Evolutionary conservation across 441 rosid genomes (phyloP).

Genomic region (Gossypium schwendimanii): DNA sequence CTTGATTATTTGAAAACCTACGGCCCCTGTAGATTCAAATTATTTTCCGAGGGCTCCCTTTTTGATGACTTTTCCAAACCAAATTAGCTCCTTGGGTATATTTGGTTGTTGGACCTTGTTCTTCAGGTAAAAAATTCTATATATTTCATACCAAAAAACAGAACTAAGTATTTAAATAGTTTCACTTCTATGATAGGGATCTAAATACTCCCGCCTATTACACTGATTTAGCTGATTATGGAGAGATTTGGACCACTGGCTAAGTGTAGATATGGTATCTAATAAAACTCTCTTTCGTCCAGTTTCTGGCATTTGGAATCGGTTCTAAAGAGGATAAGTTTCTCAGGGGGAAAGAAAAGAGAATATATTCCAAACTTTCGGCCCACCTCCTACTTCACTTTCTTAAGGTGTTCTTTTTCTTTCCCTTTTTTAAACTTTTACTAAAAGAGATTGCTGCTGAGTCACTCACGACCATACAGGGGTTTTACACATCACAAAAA

Average conservation of each 20-base stretch:
- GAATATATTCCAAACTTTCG: constrained; percentile 2
- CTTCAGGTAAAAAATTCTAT: background rate
- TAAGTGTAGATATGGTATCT: background rate
- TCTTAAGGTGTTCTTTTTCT: background rate
- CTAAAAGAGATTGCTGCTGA: background rate
- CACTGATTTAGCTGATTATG: background rate
- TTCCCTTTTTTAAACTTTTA: background rate
- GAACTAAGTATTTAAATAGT: background rate
- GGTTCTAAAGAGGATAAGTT: background rate
- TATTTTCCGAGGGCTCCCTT: background rate
- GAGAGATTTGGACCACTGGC: background rate
- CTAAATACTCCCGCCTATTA: background rate
- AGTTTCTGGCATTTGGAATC: background rate
- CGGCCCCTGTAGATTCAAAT: background rate
- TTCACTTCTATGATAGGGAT: too few relatives aligned
- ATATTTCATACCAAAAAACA: background rate
- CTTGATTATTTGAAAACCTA: background rate
- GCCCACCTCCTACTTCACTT: background rate
- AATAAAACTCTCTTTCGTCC: background rate
- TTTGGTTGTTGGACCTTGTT: background rate
- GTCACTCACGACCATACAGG: background rate
- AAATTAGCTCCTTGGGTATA: background rate
- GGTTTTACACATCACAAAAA: background rate
- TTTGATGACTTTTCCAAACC: background rate
- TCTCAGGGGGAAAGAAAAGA: background rate